Evolutionary conservation across 345 rosid genomes (phyloP), one percentile per base, ranked within the genome.

Genomic region (Populus simonii): DNA sequence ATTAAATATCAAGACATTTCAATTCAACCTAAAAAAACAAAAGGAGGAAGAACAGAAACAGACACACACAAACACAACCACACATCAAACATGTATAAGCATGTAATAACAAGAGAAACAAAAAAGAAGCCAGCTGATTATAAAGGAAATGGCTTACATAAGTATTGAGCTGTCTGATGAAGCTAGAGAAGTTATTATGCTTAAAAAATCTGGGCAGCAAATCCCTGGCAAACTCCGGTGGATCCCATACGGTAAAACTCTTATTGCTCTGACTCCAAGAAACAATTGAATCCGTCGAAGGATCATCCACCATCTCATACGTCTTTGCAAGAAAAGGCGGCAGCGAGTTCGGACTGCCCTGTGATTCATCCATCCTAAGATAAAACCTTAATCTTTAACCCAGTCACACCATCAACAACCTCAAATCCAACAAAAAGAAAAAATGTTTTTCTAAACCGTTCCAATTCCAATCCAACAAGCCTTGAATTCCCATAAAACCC

Each of bases 81-180:
- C 22, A 3, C 18, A 20, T 12, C n/a, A 23, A 27, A 13, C 71
- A 63, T 2, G 51, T 29, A 57, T 7, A 57, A 9, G 27, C 75
- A 29, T 36, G 53, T 22, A 33, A 12, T 18, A 72, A 51, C 65
- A 43, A 61, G 39, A 16, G 62, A 25, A 18, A 29, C 31, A 35
- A 70, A 2, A 29, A 23, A 6, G 8, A 68, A 36, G 31, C 43
- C 22, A 20, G 66, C 12, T 23, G 47, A 61, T 3, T 45, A 49
- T 13, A 68, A 70, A 70, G 38, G 72, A 65, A 66, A 51, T 63
- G 73, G 59, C 92, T 89, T 87, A 93, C 97, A 85, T 93, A 93
- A 80, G 97, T 94, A 69, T 96, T 96, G 53, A 96, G 98, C 89
- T 96, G 99, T 47, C 98, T 91, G 85, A 94, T 91, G 83, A 96